Conservation (phyloP, 371 early-diverging fungal species). For the Mortierella sp. region DNA sequence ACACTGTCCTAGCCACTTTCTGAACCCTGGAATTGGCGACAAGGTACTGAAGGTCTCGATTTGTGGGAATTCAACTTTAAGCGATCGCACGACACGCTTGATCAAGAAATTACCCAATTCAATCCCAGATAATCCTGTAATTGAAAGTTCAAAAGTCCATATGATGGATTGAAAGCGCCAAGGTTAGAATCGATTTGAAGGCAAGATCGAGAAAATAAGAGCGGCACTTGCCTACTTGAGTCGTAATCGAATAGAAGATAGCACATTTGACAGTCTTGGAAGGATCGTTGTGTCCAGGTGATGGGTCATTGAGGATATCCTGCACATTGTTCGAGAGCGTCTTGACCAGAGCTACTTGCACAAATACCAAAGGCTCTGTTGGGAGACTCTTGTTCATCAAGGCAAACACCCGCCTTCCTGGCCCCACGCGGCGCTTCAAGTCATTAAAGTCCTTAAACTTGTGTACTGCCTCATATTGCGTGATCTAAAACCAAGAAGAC, state of each 20-base stretch:
- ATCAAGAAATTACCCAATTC: constrained; percentile 90
- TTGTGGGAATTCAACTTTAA: constrained; percentile 73
- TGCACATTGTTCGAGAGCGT: constrained; percentile 70
- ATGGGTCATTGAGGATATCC: constrained; percentile 72
- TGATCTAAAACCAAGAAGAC: constrained; percentile 60
- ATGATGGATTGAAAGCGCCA: background rate
- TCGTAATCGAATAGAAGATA: constrained; percentile 91
- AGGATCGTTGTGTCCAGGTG: constrained; percentile 40
- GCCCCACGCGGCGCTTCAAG: constrained; percentile 84
- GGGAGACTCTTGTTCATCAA: constrained; percentile 82
- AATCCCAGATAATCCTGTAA: constrained; percentile 77
- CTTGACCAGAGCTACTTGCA: constrained; percentile 80
- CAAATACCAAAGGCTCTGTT: constrained; percentile 84
- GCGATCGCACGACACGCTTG: constrained; percentile 82
- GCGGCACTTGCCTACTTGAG: constrained; percentile 73
- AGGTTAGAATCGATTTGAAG: background rate
- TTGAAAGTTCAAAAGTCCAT: background rate
- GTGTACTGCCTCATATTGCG: constrained; percentile 88
- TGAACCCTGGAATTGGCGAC: constrained; percentile 89
- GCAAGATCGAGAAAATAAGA: background rate
- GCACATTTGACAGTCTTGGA: constrained; percentile 68
- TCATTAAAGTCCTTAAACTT: constrained; percentile 80
- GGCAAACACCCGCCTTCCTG: constrained; percentile 82
- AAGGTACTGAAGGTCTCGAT: constrained; percentile 85
- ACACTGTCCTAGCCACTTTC: constrained; percentile 74